These are phyloP conservation scores for Rhodotorula sp. DNA, from an alignment of 1,284 basidiomycete species.

Conservation along the genomic window DNA sequence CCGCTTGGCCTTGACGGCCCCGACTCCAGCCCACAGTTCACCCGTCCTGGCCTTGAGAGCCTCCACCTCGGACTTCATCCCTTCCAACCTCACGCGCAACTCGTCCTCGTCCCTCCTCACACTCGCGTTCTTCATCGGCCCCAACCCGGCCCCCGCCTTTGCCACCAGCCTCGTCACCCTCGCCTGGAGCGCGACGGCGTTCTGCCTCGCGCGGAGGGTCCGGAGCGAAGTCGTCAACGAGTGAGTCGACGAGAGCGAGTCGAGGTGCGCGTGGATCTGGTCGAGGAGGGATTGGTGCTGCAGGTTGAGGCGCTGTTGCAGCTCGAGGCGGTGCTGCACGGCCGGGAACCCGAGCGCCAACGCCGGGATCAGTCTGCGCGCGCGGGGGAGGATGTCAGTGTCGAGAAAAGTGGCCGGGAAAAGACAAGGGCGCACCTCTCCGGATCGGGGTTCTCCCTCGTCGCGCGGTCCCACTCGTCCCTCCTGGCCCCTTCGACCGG, in stretches of 20 bases:
- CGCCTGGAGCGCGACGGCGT: conserved; percentile 6
- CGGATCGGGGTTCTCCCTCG: conserved; percentile 39
- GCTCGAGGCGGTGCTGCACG: conserved; percentile 26
- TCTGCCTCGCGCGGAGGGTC: conserved; percentile 27
- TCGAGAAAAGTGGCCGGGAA: not conserved
- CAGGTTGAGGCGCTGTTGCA: conserved; percentile 12
- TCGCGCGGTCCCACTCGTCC: conserved; percentile 31
- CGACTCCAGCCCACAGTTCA: conserved; percentile 37
- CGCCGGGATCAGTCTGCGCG: conserved; percentile 34
- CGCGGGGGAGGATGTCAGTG: not conserved
- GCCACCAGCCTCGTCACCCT: conserved; percentile 21
- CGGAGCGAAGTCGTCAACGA: conserved; percentile 26
- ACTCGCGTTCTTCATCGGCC: not conserved
- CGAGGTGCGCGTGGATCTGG: conserved; percentile 30
- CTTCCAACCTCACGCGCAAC: conserved; percentile 29
- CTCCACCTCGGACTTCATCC: conserved; percentile 23
- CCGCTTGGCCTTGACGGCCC: conserved; percentile 22
- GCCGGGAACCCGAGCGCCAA: conserved; percentile 39
- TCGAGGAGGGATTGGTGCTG: conserved; percentile 25
- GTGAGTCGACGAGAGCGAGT: conserved; percentile 18
- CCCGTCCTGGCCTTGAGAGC: conserved; percentile 1
- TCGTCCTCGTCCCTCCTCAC: conserved; percentile 31
- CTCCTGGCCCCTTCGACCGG: conserved; percentile 28
- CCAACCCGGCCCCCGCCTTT: conserved; percentile 3
- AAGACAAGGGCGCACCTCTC: conserved; percentile 26